A percentile compares a stretch with the other conserved stretches of the same genome.
Conservation (phyloP, 1,139 yeast genomes). For the Suhomyces bribrorum region DNA sequence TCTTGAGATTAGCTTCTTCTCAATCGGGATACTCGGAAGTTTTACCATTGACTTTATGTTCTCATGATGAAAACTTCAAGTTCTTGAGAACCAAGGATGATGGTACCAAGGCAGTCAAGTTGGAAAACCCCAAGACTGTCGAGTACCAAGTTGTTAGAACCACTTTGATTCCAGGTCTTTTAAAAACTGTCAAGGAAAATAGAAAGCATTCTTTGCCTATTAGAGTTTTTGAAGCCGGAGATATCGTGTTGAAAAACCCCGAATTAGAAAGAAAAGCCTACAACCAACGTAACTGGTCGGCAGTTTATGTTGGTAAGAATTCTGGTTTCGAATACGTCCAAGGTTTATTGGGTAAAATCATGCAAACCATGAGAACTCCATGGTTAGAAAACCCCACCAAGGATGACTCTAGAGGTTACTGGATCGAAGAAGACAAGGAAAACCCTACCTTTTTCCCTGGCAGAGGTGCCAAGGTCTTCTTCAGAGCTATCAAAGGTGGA, state of each 20-base stretch:
- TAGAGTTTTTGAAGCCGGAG: conserved; percentile 93
- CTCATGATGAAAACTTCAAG: conserved; percentile 94
- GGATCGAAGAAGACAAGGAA: conserved; percentile 73
- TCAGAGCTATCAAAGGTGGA: conserved; percentile 63
- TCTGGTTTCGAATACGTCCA: conserved; percentile 94
- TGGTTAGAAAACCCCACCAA: conserved; percentile 65
- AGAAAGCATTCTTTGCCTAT: conserved; percentile 95
- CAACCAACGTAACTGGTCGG: conserved; percentile 94
- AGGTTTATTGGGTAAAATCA: conserved; percentile 90
- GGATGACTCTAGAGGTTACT: conserved; percentile 70
- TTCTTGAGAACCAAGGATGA: conserved; percentile 79
- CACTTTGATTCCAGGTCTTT: conserved; percentile 86
- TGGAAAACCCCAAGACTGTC: conserved; percentile 93
- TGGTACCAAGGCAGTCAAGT: conserved; percentile 73
- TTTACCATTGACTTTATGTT: conserved; percentile 90
- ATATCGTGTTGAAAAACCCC: conserved; percentile 83
- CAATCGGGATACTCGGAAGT: conserved; percentile 97
- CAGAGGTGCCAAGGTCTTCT: conserved; percentile 87
- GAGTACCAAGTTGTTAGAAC: conserved; percentile 99
- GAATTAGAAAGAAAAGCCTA: conserved; percentile 83
- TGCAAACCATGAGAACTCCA: conserved; percentile 92
- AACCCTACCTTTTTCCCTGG: conserved; percentile 91
- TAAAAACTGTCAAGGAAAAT: conserved; percentile 94
- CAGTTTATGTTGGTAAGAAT: conserved; percentile 89
- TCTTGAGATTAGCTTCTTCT: conserved; percentile 85